A percentile compares a stretch with the other conserved stretches of the same genome.
phyloP scores from a whole-genome alignment of 768 basidiomycete genomes.

The Kwoniella newhampshirensis region DNA sequence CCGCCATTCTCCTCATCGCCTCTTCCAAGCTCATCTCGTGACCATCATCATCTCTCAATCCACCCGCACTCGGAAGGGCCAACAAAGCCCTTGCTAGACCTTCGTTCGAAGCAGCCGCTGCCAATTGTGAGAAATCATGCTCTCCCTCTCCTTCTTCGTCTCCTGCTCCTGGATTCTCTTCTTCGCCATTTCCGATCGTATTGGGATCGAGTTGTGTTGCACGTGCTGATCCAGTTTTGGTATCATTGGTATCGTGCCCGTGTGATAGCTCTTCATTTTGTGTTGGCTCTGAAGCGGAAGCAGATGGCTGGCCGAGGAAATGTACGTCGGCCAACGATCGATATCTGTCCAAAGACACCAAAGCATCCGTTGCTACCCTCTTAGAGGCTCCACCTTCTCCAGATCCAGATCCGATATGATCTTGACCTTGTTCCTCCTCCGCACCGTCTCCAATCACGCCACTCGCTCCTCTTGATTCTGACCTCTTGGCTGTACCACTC shows the following conservation, averaged over 20 bases:
- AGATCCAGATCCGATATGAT: too few species aligned
- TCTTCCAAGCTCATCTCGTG: constrained; percentile 22
- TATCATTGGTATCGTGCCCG: not conserved
- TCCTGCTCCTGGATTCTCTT: not conserved
- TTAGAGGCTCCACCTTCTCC: too few species aligned
- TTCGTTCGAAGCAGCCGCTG: constrained; percentile 10
- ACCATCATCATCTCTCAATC: constrained; percentile 21
- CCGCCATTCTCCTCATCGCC: constrained; percentile 22
- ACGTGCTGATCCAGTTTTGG: too few species aligned
- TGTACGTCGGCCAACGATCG: too few species aligned
- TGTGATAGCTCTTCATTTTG: not conserved
- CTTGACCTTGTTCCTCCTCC: too few species aligned
- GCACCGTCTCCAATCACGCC: too few species aligned
- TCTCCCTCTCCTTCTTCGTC: not conserved
- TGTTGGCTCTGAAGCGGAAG: not conserved
- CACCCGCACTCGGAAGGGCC: constrained; percentile 16
- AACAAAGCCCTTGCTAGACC: constrained; percentile 23
- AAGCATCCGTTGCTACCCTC: too few species aligned
- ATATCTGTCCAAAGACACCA: too few species aligned
- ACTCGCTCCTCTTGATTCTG: constrained; percentile 2
- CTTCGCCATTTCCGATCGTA: not conserved
- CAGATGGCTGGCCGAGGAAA: too few species aligned
- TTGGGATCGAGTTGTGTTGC: too few species aligned
- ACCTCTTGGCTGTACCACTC: constrained; percentile 9
- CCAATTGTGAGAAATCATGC: not conserved